These are phyloP conservation scores for Eucalyptus melliodora DNA, from an alignment of 345 rosid genomes.

Conservation along the genomic window DNA sequence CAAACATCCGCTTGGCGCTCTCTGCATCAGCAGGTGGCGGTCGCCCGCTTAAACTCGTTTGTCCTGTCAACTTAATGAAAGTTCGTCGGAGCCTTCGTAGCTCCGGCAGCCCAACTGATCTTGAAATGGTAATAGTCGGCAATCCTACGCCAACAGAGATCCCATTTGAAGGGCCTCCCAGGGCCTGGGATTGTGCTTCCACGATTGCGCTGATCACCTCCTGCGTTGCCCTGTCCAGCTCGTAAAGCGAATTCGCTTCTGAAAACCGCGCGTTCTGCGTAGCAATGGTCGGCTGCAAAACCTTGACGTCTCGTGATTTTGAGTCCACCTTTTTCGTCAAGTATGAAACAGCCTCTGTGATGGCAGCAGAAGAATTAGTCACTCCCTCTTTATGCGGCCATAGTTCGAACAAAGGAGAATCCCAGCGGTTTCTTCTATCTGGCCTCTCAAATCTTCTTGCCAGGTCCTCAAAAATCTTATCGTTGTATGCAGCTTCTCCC, in stretches of 20 bases:
- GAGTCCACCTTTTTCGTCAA: conserved; percentile 68
- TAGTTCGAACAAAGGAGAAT: conserved; percentile 83
- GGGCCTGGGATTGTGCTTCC: conserved; percentile 67
- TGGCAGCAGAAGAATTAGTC: conserved; percentile 46
- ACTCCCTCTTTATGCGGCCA: conserved; percentile 45
- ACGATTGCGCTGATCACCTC: conserved; percentile 61
- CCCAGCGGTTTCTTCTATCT: conserved; percentile 91
- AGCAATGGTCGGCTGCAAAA: conserved; percentile 92
- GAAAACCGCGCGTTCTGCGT: conserved; percentile 60
- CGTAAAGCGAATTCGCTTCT: conserved; percentile 78
- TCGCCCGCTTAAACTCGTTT: conserved; percentile 79
- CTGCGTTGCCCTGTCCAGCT: conserved; percentile 82
- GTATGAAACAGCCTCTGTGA: conserved; percentile 65
- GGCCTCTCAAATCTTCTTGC: conserved; percentile 87
- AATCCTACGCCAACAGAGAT: conserved; percentile 47
- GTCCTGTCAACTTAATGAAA: conserved; percentile 76
- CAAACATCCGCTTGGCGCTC: conserved; percentile 85
- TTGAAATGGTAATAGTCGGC: conserved; percentile 43
- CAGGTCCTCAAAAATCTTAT: conserved; percentile 65
- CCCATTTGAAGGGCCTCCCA: conserved; percentile 58
- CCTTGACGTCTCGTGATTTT: conserved; percentile 57
- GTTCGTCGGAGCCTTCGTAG: conserved; percentile 76
- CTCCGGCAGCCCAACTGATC: conserved; percentile 83
- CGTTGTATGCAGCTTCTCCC: conserved; percentile 51
- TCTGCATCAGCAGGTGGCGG: conserved; percentile 85